Conservation (phyloP, 1,284 basidiomycete genomes). For the Exobasidium cylindrosporum region DNA sequence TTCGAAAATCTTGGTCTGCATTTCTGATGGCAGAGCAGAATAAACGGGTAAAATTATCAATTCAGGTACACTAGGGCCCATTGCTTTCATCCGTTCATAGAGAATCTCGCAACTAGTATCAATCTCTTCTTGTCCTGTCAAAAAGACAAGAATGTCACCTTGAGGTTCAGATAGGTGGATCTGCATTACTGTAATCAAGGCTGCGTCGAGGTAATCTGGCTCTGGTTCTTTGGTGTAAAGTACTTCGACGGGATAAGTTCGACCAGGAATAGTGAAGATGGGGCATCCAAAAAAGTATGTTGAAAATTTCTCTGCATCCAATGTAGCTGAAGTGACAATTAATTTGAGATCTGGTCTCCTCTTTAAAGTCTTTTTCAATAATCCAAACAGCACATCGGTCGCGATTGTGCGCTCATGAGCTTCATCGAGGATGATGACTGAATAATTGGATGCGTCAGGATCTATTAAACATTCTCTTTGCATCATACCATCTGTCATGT, state of each 20-base stretch:
- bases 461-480: conserved; percentile 95
- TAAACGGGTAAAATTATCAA: conserved; percentile 95
- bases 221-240: conserved; percentile 98
- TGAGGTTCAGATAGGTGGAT: conserved; percentile 97
- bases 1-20: conserved; percentile 95
- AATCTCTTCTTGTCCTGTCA: conserved; percentile 98
- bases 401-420: conserved; percentile 97
- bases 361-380: conserved; percentile 93
- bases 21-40: conserved; percentile 93
- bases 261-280: conserved; percentile 98
- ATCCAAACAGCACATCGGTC: conserved; percentile 93
- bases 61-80: conserved; percentile 94
- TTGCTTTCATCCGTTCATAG: conserved; percentile 95
- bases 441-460: conserved; percentile 85
- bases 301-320: conserved; percentile 99
- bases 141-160: conserved; percentile 91
- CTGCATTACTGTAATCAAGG: conserved; percentile 97
- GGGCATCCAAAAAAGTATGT: conserved; percentile 98
- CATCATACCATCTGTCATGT: conserved; percentile 99
- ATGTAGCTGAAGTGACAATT: conserved; percentile 95
- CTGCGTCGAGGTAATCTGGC: conserved; percentile 95
- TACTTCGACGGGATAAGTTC: conserved; percentile 96
- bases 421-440: conserved; percentile 96
- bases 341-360: conserved; percentile 91
- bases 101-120: conserved; percentile 96